A percentile compares a stretch with the other conserved stretches of the same genome.
These are phyloP conservation scores for Microdochium trichocladiopsis DNA, from an alignment of 2,329 filamentous ascomycete species.

Conservation along the genomic window DNA sequence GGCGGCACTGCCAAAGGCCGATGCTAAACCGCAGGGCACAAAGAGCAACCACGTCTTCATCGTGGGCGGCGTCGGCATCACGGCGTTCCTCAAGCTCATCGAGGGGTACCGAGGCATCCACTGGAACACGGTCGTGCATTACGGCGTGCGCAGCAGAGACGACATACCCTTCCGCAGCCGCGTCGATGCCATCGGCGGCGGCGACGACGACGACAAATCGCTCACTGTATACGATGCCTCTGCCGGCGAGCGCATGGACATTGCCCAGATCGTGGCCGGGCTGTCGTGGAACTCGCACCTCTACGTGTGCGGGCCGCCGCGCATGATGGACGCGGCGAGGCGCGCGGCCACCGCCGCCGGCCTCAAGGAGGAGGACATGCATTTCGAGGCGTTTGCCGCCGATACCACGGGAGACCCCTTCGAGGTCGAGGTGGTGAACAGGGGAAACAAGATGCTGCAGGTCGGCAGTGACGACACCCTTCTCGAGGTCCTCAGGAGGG, in stretches of 20 bases:
- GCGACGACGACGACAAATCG: no score
- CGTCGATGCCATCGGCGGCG: slow-evolving; percentile 29
- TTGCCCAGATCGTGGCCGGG: slow-evolving; percentile 34
- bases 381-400: slow-evolving; percentile 53
- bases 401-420: slow-evolving; percentile 52
- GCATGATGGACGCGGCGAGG: slow-evolving; percentile 47
- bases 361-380: slow-evolving; percentile 43
- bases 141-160: slow-evolving; percentile 42
- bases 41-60: slow-evolving; percentile 57
- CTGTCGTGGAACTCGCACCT: slow-evolving; percentile 48
- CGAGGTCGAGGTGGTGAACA: slow-evolving; percentile 42
- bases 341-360: slow-evolving; percentile 30
- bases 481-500: slow-evolving; percentile 36
- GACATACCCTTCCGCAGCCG: slow-evolving; percentile 49
- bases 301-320: slow-evolving; percentile 53
- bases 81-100: slow-evolving; percentile 50
- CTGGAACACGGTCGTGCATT: slow-evolving; percentile 48
- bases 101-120: slow-evolving; percentile 34
- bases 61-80: slow-evolving; percentile 59
- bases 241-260: slow-evolving; percentile 43
- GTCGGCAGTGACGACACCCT: slow-evolving; percentile 42
- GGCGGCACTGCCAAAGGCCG: slow-evolving; percentile 41
- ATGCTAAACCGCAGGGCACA: slow-evolving; percentile 33
- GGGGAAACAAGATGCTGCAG: slow-evolving; percentile 27
- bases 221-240: slow-evolving; percentile 46